Conservation (phyloP, 352 stramenopile species). For the Phytopythium mirpurense region DNA sequence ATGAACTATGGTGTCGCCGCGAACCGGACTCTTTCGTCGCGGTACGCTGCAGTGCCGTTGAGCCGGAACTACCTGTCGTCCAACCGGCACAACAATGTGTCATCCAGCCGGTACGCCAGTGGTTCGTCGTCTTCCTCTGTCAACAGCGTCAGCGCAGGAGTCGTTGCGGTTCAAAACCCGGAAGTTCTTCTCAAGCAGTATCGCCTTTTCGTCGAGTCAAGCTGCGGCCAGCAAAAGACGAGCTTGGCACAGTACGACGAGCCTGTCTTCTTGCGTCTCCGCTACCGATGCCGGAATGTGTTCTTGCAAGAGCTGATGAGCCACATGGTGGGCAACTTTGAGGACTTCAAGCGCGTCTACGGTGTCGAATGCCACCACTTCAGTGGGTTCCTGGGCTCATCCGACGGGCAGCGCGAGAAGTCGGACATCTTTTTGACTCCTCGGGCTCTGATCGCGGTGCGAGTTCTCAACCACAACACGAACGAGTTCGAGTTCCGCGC, state of each 20-base stretch:
- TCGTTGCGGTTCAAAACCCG: constrained; percentile 58
- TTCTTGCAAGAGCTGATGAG: constrained; percentile 85
- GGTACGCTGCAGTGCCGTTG: constrained; percentile 14
- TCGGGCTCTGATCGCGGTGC: constrained; percentile 54
- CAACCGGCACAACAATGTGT: constrained; percentile 21
- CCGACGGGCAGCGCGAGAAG: constrained; percentile 68
- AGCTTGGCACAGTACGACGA: constrained; percentile 57
- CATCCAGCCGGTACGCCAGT: constrained; percentile 24
- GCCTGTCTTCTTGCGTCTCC: constrained; percentile 56
- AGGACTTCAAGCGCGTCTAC: constrained; percentile 73
- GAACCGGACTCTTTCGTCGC: constrained; percentile 17
- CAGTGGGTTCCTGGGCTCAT: constrained; percentile 63
- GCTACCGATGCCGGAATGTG: constrained; percentile 67
- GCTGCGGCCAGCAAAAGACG: constrained; percentile 53
- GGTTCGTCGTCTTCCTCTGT: constrained; percentile 39
- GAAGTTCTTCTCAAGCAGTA: constrained; percentile 72
- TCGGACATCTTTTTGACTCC: constrained; percentile 67
- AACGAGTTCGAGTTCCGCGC: constrained; percentile 71
- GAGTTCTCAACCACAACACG: constrained; percentile 60
- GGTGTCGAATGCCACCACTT: constrained; percentile 68
- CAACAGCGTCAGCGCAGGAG: constrained; percentile 19
- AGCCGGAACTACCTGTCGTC: constrained; percentile 17
- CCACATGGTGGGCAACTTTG: constrained; percentile 67
- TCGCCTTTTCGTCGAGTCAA: constrained; percentile 60
- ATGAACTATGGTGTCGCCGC: constrained; percentile 38